Percentiles rank a stretch among this genome's conserved stretches.
Evolutionary conservation across 441 rosid genomes (phyloP).

Genomic region (Bruguiera hainesii): DNA sequence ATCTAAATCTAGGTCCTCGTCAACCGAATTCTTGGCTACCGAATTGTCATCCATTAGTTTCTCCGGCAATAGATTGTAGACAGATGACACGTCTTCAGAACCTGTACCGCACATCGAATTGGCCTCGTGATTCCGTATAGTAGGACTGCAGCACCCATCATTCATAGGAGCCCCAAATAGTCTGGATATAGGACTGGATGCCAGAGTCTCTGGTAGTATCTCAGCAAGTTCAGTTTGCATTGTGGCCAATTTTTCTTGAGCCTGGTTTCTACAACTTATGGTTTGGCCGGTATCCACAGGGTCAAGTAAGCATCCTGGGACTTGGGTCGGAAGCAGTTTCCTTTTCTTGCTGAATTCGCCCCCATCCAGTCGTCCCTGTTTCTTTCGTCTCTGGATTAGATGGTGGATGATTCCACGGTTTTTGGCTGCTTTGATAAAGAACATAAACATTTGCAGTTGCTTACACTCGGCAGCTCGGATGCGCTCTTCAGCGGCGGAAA

Average conservation of each 20-base stretch:
- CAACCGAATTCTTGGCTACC: slow-evolving; percentile 18
- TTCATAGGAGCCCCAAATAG: slow-evolving; percentile 16
- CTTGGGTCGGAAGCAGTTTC: slow-evolving; percentile 37
- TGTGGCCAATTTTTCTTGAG: slow-evolving; percentile 28
- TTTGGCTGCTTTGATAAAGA: slow-evolving; percentile 43
- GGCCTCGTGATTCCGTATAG: slow-evolving; percentile 14
- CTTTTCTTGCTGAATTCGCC: slow-evolving; percentile 36
- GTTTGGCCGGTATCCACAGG: slow-evolving; percentile 8
- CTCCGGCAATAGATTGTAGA: slow-evolving; percentile 34
- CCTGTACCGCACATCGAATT: slow-evolving; percentile 13
- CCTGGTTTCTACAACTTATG: slow-evolving; percentile 23
- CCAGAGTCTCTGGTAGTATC: slow-evolving; percentile 16
- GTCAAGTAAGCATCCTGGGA: slow-evolving; percentile 18
- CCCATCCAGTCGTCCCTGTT: slow-evolving; percentile 33
- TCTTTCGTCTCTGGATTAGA: slow-evolving; percentile 42
- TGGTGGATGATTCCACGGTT: slow-evolving; percentile 40
- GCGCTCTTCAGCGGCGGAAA: slow-evolving; percentile 38
- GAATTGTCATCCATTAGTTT: slow-evolving; percentile 30
- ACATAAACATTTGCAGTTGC: slow-evolving; percentile 48
- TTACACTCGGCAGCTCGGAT: slow-evolving; percentile 41
- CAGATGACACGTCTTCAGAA: slow-evolving; percentile 19
- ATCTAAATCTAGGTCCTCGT: slow-evolving; percentile 29
- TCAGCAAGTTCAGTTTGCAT: slow-evolving; percentile 32
- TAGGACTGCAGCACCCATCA: slow-evolving; percentile 17
- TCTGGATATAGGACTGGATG: slow-evolving; percentile 10